These are phyloP conservation scores for Cupressus sempervirens DNA, from an alignment of 75 land plant species.

Conservation along the genomic window DNA sequence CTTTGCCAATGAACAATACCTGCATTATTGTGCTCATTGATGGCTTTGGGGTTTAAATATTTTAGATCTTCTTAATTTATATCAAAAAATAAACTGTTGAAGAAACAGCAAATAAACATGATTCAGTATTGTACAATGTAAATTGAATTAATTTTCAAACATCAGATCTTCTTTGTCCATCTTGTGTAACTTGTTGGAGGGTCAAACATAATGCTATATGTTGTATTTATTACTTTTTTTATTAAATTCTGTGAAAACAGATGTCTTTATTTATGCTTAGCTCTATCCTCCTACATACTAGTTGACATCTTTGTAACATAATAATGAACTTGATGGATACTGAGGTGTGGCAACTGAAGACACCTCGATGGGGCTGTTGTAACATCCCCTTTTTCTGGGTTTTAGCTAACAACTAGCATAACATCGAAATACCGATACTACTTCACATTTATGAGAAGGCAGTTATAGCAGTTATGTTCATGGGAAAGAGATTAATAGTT, in stretches of 20 bases:
- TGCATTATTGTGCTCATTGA: neutral
- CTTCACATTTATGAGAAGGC: no score
- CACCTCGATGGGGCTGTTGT: no score
- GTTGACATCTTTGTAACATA: neutral
- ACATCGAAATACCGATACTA: no score
- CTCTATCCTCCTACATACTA: neutral
- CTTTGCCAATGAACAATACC: neutral
- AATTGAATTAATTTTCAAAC: no score
- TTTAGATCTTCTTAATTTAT: neutral
- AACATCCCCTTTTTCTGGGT: no score
- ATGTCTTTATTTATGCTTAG: neutral
- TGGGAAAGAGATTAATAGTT: no score
- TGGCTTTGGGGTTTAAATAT: neutral
- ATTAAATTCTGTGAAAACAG: neutral
- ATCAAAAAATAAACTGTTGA: neutral
- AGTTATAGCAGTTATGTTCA: no score
- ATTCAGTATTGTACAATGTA: no score
- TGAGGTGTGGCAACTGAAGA: neutral
- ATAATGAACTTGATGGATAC: neutral
- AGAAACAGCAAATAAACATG: neutral
- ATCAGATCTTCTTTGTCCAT: neutral
- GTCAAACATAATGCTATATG: neutral
- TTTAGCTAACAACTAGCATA: no score
- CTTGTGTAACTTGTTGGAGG: neutral
- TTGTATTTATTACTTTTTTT: neutral